Evolutionary conservation across 805 yeast genomes (phyloP), one percentile per base, ranked within the genome.

Genomic region (Ogataea saltuana): DNA sequence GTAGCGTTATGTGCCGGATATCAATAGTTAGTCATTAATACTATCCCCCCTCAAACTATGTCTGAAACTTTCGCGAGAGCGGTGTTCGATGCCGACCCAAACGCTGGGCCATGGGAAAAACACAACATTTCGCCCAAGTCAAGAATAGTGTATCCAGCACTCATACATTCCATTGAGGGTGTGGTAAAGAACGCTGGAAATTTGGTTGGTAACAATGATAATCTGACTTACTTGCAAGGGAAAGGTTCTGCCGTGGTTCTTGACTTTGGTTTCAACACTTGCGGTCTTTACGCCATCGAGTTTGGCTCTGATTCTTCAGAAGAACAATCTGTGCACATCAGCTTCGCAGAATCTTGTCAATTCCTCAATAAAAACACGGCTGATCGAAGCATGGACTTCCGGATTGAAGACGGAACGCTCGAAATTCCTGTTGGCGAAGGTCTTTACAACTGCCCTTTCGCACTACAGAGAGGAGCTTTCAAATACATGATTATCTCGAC

Each of bases 221-320:
- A 34, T 20, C 8, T 11, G 13, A 16, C 38, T 4, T 17, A 16
- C 12, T 15, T 34, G 6, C 15, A 34, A 15, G 38, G 38, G 11
- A 16, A 34, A 22, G 38, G 38, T 3, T 15, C 38, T 3, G 38
- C 38, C 4, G 20, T 34, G 6, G 38, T 25, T 6, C 38, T 34
- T 7, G 38, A 34, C n/a, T 34, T 34, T 17, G 38, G 38, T 10
- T 34, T 34, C 28, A 34, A 34, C 20, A 34, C 38, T 4, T 34
- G 38, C 29, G 38, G 38, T 13, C 17, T 34, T 21, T 34, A 34
- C 9, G 25, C 38, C 9, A 8, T 34, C 6, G 38, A 34, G 38
- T 34, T 34, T 16, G 38, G 38, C 19, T 12, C 38, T 5, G 38
- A 34, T 11, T 34, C 38, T 16, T 8, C 21, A 3, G 22, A 15